Evolutionary conservation across 148 eudicot species (phyloP).

Genomic region (Amaranthus cruentus): DNA sequence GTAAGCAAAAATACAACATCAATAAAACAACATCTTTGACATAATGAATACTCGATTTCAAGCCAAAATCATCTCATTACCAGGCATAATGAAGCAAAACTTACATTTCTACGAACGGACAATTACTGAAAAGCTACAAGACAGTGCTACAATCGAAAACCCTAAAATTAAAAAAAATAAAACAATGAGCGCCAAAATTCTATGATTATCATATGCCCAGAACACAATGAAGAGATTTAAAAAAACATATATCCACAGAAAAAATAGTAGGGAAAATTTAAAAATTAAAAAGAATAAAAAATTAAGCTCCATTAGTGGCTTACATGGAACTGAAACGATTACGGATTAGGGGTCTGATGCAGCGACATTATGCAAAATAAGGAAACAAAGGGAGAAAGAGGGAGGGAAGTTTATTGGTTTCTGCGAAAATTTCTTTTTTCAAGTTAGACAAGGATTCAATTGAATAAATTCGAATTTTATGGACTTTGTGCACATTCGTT

Average conservation of each 20-base stretch:
- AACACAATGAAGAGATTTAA: neutral
- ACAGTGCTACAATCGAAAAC: neutral
- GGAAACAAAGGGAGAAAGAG: neutral
- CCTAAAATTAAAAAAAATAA: neutral
- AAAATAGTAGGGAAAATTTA: neutral
- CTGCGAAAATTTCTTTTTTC: too few relatives aligned
- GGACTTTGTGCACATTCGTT: too few relatives aligned
- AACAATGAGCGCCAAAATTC: too few relatives aligned
- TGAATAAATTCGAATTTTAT: too few relatives aligned
- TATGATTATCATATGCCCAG: neutral
- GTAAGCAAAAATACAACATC: neutral
- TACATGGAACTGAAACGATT: neutral
- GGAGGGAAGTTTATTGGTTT: neutral
- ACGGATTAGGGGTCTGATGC: neutral
- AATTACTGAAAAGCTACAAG: neutral
- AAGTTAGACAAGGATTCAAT: too few relatives aligned
- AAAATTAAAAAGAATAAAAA: neutral
- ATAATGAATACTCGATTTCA: neutral
- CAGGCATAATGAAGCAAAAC: neutral
- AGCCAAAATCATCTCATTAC: neutral
- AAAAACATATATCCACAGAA: too few relatives aligned
- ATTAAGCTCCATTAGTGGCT: neutral
- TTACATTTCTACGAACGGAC: neutral
- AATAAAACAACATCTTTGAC: neutral
- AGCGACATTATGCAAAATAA: neutral